Evolutionary conservation across 75 land plant species (phyloP), one percentile per base, ranked within the genome.

Genomic region (Selaginella tamariscina): DNA sequence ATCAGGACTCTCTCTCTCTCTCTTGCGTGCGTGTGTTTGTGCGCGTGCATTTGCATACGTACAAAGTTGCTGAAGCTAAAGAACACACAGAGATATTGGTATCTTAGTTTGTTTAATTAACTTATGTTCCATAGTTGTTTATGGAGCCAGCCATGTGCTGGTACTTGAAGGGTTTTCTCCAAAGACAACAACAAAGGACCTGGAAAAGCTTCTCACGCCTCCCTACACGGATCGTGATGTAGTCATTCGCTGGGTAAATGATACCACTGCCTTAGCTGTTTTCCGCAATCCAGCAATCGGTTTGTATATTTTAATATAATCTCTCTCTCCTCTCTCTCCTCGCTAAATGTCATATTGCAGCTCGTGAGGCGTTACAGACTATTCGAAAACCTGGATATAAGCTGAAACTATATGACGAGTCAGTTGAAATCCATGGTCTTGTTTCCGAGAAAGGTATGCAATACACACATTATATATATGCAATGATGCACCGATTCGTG

Each of bases 181-280:
- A 22, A 75, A 74, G 67, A 79, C 78, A 26, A 65, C 73, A 57
- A 86, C 96, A 49, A 75, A 56, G 56, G 91, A 94, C 32, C 70
- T 94, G 31, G 98, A 94, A 74, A 75, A 82, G 65, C 29, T 85
- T 18, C 74, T 94, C 56, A 75, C 75, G 69, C 49, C 49, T 39
- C 74, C 73, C 28, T 93, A 79, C 65, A 81, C 56, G 49, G 75
- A 75, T 66, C 74, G 67, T 56, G 88, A 80, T 64, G 78, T 86
- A 54, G 80, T 70, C 0, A 85, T 93, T 67, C 98, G 88, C 29
- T 80, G 98, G 88, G 78, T 94, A 27, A 85, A 83, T 81, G 96
- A 94, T 73, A 85, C 96, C 0, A 56, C 62, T 54, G 88, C 89
- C 21, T 79, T 90, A 70, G 98, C 96, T 31, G 96, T 94, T n/a